Evolutionary conservation across 139 green algal genomes (phyloP).

Genomic region (Klebsormidium nitens): DNA sequence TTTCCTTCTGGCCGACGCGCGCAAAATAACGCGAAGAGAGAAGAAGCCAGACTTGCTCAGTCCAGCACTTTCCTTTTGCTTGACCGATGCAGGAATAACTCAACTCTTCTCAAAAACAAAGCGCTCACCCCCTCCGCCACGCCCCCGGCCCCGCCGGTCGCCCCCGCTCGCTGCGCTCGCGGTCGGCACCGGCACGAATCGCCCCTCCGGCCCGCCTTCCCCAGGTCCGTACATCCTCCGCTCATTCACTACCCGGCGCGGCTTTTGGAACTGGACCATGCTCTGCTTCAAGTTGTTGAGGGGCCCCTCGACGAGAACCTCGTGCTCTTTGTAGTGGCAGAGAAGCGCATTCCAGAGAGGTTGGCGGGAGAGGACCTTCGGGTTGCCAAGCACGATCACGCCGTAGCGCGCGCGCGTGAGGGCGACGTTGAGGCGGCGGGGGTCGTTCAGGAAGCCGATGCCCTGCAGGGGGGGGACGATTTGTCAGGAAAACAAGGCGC

Average conservation of each 20-base stretch:
- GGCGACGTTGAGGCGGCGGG: conserved; percentile 90
- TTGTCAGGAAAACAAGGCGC: too few relatives aligned
- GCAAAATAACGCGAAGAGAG: too few relatives aligned
- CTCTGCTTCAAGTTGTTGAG: conserved; percentile 86
- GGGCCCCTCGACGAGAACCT: conserved; percentile 83
- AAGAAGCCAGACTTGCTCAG: too few relatives aligned
- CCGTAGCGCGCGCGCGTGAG: conserved; percentile 86
- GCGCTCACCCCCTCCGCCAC: background rate
- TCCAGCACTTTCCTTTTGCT: too few relatives aligned
- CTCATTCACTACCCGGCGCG: conserved; percentile 31
- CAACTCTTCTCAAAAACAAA: background rate
- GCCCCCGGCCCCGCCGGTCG: conserved; percentile 6
- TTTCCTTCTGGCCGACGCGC: too few relatives aligned
- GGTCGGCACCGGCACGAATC: conserved; percentile 12
- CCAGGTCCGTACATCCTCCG: too few relatives aligned
- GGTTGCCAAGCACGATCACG: conserved; percentile 91
- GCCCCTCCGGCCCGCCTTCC: too few relatives aligned
- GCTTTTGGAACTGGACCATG: conserved; percentile 70
- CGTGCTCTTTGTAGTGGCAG: conserved; percentile 74
- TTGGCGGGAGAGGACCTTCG: conserved; percentile 64
- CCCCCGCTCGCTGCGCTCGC: conserved; percentile 9
- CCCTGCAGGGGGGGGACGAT: conserved; percentile 46
- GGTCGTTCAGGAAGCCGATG: conserved; percentile 95
- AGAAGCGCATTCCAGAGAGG: conserved; percentile 89
- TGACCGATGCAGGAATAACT: too few relatives aligned